Evolutionary conservation across 805 yeast species (phyloP), one percentile per base, ranked within the genome.

Genomic region (Pichia heedii): DNA sequence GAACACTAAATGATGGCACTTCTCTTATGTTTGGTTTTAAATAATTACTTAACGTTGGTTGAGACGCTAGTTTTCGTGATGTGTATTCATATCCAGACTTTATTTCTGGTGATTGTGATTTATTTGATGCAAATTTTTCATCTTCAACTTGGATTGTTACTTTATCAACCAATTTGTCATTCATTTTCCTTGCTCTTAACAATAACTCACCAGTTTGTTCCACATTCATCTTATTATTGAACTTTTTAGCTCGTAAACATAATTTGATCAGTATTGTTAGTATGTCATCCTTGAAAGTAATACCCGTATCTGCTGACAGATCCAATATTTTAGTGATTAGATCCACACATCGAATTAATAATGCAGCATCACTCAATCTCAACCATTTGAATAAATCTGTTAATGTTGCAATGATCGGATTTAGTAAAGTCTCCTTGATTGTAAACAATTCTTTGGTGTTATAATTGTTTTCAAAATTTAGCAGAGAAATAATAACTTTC

Each of bases 381-480:
- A 90, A 68, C 94, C 97, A 84, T 33, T 78, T 80, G 29, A 85
- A 70, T 69, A 85, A 79, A 42, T 78, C 69, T 13, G 71, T 71
- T 47, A 89, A 76, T 0, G 93, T 76, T n/a, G 67, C 63, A 56
- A 84, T 68, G 29, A 84, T 71, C 22, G 70, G 70, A 10, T 65
- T 58, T 44, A 82, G 71, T n/a, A 83, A 56, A 11, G 46, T 38
- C 42, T 42, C 41, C 30, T 48, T 38, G n/a, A 41, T 38, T 5
- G 20, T 8, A 33, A 62, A 59, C 16, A 54, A 35, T 5, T 42
- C 51, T 11, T 49, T 48, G 2, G 40, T 38, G 9, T 45, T 22
- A 15, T 54, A 55, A 15, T 8, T 29, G 9, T 50, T 54, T 5
- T 52, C 52, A 27, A 53, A 50, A 7, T 61, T 61, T 0, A 67